These are phyloP conservation scores for Malus hybrid DNA, from an alignment of 331 rosid species.

Conservation along the genomic window DNA sequence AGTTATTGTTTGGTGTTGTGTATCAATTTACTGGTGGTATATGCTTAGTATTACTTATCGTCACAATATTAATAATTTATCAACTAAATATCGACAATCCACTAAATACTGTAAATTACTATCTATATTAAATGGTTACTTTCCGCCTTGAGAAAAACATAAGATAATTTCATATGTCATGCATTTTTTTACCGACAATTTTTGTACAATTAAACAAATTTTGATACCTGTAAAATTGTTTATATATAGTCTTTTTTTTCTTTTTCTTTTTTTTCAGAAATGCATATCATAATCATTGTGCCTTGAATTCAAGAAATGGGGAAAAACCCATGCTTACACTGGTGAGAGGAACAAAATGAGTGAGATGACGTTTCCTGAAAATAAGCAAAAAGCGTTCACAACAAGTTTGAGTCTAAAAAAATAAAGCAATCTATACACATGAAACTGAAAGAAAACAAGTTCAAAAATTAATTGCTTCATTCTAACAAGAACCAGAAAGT, in stretches of 20 bases:
- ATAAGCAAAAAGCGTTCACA: background rate
- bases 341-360: slow-evolving; percentile 72
- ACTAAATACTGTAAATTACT: too few species aligned
- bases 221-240: background rate
- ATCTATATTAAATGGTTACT: too few species aligned
- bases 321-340: slow-evolving; percentile 38
- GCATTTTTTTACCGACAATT: too few species aligned
- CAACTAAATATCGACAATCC: too few species aligned
- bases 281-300: background rate
- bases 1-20: too few species aligned
- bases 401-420: background rate
- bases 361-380: slow-evolving; percentile 75
- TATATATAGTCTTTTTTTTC: background rate
- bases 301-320: background rate
- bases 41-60: too few species aligned
- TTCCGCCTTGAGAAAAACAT: too few species aligned
- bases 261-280: background rate
- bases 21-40: too few species aligned
- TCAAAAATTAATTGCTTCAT: background rate
- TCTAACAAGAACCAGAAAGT: background rate
- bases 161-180: too few species aligned
- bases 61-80: too few species aligned
- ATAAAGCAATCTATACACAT: background rate
- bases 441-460: background rate
- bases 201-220: background rate